Conservation (phyloP, 2,329 filamentous ascomycete species). For the Orbilia quercus region DNA sequence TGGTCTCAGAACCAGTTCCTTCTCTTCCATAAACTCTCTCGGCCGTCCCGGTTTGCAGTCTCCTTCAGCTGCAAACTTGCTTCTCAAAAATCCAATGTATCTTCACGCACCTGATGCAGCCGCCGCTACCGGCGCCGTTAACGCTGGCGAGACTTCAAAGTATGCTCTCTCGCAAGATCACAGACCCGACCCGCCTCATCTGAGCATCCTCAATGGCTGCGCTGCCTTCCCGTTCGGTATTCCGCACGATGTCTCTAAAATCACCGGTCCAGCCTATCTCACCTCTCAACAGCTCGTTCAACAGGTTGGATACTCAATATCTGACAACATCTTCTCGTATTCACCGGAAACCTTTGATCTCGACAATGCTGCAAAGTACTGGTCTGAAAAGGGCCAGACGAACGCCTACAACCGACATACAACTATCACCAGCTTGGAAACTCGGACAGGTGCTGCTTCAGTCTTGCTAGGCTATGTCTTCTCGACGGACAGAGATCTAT, state of each 20-base stretch:
- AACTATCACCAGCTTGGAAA: conserved; percentile 82
- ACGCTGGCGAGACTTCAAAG: conserved; percentile 44
- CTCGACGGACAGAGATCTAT: conserved; percentile 92
- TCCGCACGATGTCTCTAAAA: conserved; percentile 61
- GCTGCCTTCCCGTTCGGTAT: conserved; percentile 59
- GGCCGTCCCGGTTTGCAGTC: conserved; percentile 42
- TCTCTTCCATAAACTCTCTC: conserved; percentile 44
- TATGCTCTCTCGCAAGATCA: conserved; percentile 45
- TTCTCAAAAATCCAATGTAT: conserved; percentile 50
- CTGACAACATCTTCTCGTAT: conserved; percentile 90
- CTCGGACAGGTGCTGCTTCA: conserved; percentile 85
- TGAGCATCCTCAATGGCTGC: conserved; percentile 59
- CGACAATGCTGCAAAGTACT: conserved; percentile 82
- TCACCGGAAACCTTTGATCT: conserved; percentile 93
- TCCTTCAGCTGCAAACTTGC: conserved; percentile 42
- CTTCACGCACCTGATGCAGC: conserved; percentile 38
- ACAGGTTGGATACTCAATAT: conserved; percentile 93
- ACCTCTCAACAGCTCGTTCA: conserved; percentile 94
- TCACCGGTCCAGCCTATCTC: conserved; percentile 89
- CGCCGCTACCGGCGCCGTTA: conserved; percentile 18
- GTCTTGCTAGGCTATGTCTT: conserved; percentile 97
- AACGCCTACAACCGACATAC: conserved; percentile 74
- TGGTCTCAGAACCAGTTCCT: conserved; percentile 46
- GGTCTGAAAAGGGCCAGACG: conserved; percentile 75
- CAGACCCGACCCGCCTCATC: conserved; percentile 53